Percentiles rank a stretch among this genome's conserved stretches.
phyloP scores from a whole-genome alignment of 371 early-diverging fungal species.

The Rhizopus stolonifer region DNA sequence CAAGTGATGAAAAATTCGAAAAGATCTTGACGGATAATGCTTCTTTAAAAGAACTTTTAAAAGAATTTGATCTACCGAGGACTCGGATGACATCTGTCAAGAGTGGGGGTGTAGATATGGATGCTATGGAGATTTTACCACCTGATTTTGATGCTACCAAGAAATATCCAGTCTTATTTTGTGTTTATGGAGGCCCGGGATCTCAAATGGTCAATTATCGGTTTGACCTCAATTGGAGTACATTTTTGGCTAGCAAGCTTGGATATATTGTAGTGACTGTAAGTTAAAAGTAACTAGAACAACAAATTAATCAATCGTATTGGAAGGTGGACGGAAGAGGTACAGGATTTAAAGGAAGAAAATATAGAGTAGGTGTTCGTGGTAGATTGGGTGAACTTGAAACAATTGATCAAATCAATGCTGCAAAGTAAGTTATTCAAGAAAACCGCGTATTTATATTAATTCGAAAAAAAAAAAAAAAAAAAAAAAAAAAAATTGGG shows the following conservation, averaged over 20 bases:
- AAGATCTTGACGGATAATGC: slow-evolving; percentile 58
- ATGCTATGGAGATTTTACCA: slow-evolving; percentile 79
- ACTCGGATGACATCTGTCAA: slow-evolving; percentile 53
- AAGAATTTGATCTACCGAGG: slow-evolving; percentile 55
- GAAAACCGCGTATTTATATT: neutral
- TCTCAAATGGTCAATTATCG: slow-evolving; percentile 76
- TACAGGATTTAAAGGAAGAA: slow-evolving; percentile 83
- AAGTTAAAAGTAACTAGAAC: neutral
- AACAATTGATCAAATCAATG: slow-evolving; percentile 83
- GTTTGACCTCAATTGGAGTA: slow-evolving; percentile 69
- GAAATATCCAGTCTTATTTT: slow-evolving; percentile 81
- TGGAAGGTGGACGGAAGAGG: slow-evolving; percentile 81
- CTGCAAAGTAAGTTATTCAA: slow-evolving; percentile 52
- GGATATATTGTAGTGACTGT: slow-evolving; percentile 65
- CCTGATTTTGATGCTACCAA: slow-evolving; percentile 73
- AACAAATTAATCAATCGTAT: neutral
- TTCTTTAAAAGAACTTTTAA: slow-evolving; percentile 33
- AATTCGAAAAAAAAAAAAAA: slow-evolving; percentile 7
- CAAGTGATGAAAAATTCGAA: slow-evolving; percentile 47
- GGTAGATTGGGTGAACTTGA: slow-evolving; percentile 80
- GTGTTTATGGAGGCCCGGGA: slow-evolving; percentile 91
- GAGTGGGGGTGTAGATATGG: slow-evolving; percentile 49
- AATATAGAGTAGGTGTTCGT: slow-evolving; percentile 71
- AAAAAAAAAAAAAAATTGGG: slow-evolving; percentile 60
- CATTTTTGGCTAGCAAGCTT: slow-evolving; percentile 60